These are phyloP conservation scores for Seiridium cupressi DNA, from an alignment of 2,329 filamentous ascomycete species.

Conservation along the genomic window DNA sequence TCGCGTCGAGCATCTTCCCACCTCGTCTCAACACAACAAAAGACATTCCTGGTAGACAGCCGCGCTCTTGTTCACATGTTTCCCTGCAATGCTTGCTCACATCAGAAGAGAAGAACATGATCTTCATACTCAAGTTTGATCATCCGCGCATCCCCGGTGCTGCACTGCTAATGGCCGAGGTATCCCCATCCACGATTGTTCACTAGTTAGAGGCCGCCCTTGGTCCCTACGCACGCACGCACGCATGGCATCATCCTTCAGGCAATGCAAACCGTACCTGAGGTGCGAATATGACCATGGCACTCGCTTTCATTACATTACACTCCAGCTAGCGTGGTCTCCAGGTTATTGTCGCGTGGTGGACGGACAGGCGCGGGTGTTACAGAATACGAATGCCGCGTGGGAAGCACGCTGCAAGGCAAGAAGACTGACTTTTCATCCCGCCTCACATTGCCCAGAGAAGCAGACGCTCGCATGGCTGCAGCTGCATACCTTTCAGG, in stretches of 20 bases:
- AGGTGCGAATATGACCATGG: neutral
- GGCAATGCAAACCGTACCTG: neutral
- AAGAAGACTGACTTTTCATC: neutral
- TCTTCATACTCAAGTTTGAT: neutral
- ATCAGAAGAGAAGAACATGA: neutral
- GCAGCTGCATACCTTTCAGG: neutral
- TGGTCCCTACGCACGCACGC: neutral
- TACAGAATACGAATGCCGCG: constrained; percentile 7
- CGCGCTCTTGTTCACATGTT: neutral
- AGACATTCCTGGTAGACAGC: neutral
- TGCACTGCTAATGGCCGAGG: too few relatives aligned
- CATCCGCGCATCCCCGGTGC: too few relatives aligned
- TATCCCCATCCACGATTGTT: too few relatives aligned
- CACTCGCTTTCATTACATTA: neutral
- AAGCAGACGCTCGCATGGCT: neutral
- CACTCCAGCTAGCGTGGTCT: neutral
- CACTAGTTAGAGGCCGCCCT: too few relatives aligned
- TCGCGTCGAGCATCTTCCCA: neutral
- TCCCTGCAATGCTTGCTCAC: neutral
- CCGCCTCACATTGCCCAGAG: neutral
- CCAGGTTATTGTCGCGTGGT: constrained; percentile 4
- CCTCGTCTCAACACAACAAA: neutral
- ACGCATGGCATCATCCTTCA: neutral
- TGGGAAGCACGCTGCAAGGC: neutral
- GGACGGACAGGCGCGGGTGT: constrained; percentile 6